These are phyloP conservation scores for Thraustochytrium sp. DNA, from an alignment of 352 stramenopile genomes.

Conservation along the genomic window DNA sequence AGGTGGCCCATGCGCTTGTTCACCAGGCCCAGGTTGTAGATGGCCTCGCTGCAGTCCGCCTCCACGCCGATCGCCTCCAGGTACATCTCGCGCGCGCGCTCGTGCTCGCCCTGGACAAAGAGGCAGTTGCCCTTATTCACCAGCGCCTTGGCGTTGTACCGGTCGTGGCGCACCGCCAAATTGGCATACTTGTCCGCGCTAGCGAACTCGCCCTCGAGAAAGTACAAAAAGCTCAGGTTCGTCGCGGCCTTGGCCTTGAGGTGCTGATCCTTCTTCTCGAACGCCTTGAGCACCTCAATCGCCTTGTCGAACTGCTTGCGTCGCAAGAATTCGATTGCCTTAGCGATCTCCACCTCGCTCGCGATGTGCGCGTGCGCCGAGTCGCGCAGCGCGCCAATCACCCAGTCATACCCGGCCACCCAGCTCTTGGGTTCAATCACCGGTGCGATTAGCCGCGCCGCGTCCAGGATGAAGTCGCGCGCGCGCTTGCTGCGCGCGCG, in stretches of 20 bases:
- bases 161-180: conserved; percentile 80
- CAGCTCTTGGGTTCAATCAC: conserved; percentile 83
- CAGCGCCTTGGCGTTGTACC: conserved; percentile 91
- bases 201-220: conserved; percentile 78
- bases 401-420: conserved; percentile 84
- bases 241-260: conserved; percentile 86
- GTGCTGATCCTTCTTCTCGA: conserved; percentile 88
- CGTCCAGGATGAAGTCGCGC: conserved; percentile 80
- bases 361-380: conserved; percentile 78
- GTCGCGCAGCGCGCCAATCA: conserved; percentile 83
- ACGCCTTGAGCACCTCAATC: conserved; percentile 84
- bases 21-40: conserved; percentile 87
- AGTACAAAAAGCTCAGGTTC: conserved; percentile 93
- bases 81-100: conserved; percentile 86
- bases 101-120: conserved; percentile 80
- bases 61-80: conserved; percentile 87
- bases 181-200: conserved; percentile 82
- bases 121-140: conserved; percentile 96
- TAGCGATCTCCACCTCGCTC: conserved; percentile 73
- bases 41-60: conserved; percentile 86
- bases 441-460: conserved; percentile 83
- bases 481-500: conserved; percentile 39
- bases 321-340: conserved; percentile 54
- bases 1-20: conserved; percentile 54
- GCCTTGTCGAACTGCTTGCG: conserved; percentile 86